phyloP scores from a whole-genome alignment of 2,329 filamentous ascomycete species.

The Paramyrothecium roridum region DNA sequence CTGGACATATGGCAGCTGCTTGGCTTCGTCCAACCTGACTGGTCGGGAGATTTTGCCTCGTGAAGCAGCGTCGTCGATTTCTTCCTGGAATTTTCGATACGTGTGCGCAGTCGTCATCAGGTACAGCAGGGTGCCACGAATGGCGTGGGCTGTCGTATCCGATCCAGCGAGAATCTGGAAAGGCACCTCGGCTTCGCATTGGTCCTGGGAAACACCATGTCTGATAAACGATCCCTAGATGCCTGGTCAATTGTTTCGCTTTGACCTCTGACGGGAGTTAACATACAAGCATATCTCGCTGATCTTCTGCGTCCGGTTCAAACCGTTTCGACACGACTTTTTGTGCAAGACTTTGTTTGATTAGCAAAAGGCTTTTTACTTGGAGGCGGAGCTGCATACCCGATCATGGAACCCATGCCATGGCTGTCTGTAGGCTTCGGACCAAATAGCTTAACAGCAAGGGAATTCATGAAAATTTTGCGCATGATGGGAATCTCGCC shows the following conservation, averaged over 20 bases:
- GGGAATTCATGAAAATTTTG: not conserved
- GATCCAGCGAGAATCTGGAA: constrained; percentile 29
- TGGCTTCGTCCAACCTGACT: constrained; percentile 20
- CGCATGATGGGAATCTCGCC: not conserved
- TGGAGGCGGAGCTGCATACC: not conserved
- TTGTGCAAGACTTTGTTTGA: not conserved
- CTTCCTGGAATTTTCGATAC: constrained; percentile 38
- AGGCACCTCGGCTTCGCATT: constrained; percentile 24
- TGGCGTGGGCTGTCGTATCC: constrained; percentile 49
- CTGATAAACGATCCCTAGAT: not conserved
- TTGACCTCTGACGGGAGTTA: not conserved
- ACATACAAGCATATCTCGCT: constrained; percentile 1
- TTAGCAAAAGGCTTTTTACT: not conserved
- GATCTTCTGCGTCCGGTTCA: not conserved
- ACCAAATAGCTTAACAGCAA: not conserved
- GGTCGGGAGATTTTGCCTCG: constrained; percentile 19
- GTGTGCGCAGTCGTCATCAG: constrained; percentile 42
- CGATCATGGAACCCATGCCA: not conserved
- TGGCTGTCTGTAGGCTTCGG: not conserved
- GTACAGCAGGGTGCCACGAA: constrained; percentile 46
- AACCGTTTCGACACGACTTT: not conserved
- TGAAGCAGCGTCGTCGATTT: constrained; percentile 36
- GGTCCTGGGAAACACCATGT: not conserved
- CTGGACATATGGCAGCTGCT: constrained; percentile 29
- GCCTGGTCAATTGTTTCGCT: not conserved